Conservation (phyloP, 371 early-diverging fungal genomes). For the Scutellospora calospora region DNA sequence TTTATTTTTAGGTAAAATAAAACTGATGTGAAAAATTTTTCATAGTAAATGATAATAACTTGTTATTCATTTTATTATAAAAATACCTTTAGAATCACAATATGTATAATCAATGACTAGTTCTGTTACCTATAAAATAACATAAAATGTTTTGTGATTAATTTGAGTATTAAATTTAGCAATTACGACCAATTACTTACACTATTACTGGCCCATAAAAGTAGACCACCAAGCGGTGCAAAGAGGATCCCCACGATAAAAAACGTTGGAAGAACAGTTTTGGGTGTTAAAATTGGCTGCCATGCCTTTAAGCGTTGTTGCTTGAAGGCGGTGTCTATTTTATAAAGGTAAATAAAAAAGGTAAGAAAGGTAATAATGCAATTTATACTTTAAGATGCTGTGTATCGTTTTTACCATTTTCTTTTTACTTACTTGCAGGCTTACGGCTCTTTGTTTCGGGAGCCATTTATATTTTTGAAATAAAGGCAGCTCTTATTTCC, state of each 20-base stretch:
- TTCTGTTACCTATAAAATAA: slow-evolving; percentile 67
- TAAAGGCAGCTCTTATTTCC: too few relatives aligned
- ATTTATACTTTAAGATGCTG: not conserved
- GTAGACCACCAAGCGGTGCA: slow-evolving; percentile 88
- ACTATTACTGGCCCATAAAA: slow-evolving; percentile 75
- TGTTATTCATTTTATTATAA: not conserved
- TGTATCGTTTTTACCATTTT: not conserved
- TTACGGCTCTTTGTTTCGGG: slow-evolving; percentile 43
- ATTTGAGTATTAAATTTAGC: too few relatives aligned
- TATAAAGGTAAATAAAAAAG: not conserved
- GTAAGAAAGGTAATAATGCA: not conserved
- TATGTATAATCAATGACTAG: slow-evolving; percentile 91
- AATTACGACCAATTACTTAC: slow-evolving; percentile 53
- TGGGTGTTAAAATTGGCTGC: slow-evolving; percentile 97
- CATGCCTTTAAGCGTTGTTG: slow-evolving; percentile 97
- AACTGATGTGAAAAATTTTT: not conserved
- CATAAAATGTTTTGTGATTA: slow-evolving; percentile 35
- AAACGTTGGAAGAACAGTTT: slow-evolving; percentile 91
- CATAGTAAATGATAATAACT: not conserved
- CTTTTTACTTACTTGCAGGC: slow-evolving; percentile 36
- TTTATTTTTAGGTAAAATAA: not conserved
- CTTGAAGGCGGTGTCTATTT: slow-evolving; percentile 91
- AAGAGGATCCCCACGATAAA: slow-evolving; percentile 92
- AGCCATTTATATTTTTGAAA: slow-evolving; percentile 21
- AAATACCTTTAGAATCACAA: slow-evolving; percentile 57